Evolutionary conservation across 73 alveolate species (phyloP), one percentile per base, ranked within the genome.

Genomic region (Diophrys sp.): DNA sequence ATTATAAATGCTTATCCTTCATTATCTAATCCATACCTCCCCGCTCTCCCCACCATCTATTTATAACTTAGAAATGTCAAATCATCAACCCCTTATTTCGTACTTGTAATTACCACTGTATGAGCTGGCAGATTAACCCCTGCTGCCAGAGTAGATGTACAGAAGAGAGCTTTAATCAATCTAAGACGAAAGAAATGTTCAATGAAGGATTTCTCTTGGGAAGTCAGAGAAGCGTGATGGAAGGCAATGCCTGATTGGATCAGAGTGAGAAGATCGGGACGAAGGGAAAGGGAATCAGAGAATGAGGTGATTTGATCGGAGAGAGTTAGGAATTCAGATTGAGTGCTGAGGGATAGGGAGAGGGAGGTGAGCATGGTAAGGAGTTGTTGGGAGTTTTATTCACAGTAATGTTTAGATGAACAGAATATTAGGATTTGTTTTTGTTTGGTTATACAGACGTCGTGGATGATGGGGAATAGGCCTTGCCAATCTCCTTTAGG

Each of bases 91-190:
- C 93, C 93, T 67, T 73, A 30, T 27, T 86, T 71, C 2, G 75
- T 44, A 31, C 82, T 55, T 1, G 89, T 80, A 44, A 93, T 93
- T 18, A 93, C 84, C 54, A 93, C 98, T 74, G 93, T 78, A 72
- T 93, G 83, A 0, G 98, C 98, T n/a, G 98, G 98, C 34, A 93
- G 79, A 79, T 93, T 93, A 14, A 93, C 96, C 0, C 98, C 98
- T 71, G 95, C 97, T 26, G 97, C 92, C 69, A 93, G 82, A 31
- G 98, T 93, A n/a, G 95, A 84, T n/a, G 98, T 93, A 54, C 96
- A 88, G 56, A 94, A 86, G 23, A 93, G 89, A 29, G 85, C 92
- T 85, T 82, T 88, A 0, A 93, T 73, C 0, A 84, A 69, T 44
- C 90, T 87, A 31, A 75, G 67, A 76, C 76, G 79, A 75, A 88